Evolutionary conservation across 768 basidiomycete species (phyloP), one percentile per base, ranked within the genome.

Genomic region (Suillus subalutaceus): DNA sequence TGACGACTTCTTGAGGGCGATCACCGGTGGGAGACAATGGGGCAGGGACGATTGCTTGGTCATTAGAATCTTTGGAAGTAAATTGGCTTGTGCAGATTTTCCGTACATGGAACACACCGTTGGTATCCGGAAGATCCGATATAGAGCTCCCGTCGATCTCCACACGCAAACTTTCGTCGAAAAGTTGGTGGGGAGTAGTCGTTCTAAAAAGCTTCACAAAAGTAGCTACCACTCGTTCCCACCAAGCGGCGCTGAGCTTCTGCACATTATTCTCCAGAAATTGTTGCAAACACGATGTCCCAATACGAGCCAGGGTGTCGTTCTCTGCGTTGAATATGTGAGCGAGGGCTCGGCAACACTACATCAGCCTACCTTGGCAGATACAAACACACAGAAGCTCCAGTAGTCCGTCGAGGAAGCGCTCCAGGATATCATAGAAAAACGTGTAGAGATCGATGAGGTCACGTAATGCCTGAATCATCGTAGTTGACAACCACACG

Each of bases 401-500:
- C 69, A 99, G 76, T 16, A 99, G 80, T n/a, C 95, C 94, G 72
- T 99, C 97, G 46, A 99, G 81, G 77, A 92, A 93, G 44, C 92
- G 86, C 70, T 96, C 93, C 72, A 99, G 77, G 18, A 89, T 94
- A 62, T 93, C 90, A 74, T 98, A 99, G 81, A 95, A 96, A 79
- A 89, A 93, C 2, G 97, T 96, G 75, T 96, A 99, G 26, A 99
- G 86, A 74, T 97, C 94, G 66, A 99, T 93, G 67, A 99, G 84
- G 77, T 98, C 93, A 55, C 97, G 89, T 56, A 99, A 85, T 1
- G 97, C 97, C 74, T 98, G 96, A 60, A 99, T 97, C 93, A 99
- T 96, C 3, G 97, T 99, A 16, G 97, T 97, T 32, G 96, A 98
- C 56, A 99, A 79, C 97, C 97, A 99, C 35, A 99, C 96, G 72